Evolutionary conservation across 1,284 basidiomycete species (phyloP), one percentile per base, ranked within the genome.

Genomic region (Tilletia indica): DNA sequence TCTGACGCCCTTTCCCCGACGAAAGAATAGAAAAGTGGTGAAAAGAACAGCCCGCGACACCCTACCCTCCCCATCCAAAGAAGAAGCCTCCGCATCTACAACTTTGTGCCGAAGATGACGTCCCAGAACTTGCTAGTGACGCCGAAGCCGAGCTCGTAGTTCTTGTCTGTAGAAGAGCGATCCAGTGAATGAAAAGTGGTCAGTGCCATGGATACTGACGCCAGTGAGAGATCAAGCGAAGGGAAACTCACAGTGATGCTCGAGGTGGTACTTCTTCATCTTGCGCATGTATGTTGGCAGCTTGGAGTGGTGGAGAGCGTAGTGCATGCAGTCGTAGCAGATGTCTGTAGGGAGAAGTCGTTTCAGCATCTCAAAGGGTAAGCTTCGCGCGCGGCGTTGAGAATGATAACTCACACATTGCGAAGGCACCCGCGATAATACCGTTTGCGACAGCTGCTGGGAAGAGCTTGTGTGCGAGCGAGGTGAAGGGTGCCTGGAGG

Each of bases 71-170:
- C 14, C 42, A 45, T 45, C 42, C 42, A 8, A 45, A 45, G 14
- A 45, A 31, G 25, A 31, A 31, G 25, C 14, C 58, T 34, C 8
- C 21, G 21, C 8, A 25, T 36, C 51, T 47, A 67, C 64, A 85
- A 78, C 47, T 77, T 87, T 4, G 95, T 97, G 83, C 90, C 91
- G 86, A 97, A 98, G 34, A 96, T 89, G 81, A 90, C 87, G 85
- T 98, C 96, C 96, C 96, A 99, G 63, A 99, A 87, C 86, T 96
- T 96, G 86, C 90, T 91, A 87, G 86, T 98, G 25, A 99, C 96
- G 67, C 96, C 96, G 82, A 96, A 99, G n/a, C 94, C 96, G 67
- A 97, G 90, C 84, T 98, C 94, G 83, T 93, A 97, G 88, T 97
- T 86, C 85, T 81, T 81, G 78, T 83, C 61, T 70, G 69, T 61